phyloP scores from a whole-genome alignment of 768 basidiomycete genomes.

The Boletus insuetus region DNA sequence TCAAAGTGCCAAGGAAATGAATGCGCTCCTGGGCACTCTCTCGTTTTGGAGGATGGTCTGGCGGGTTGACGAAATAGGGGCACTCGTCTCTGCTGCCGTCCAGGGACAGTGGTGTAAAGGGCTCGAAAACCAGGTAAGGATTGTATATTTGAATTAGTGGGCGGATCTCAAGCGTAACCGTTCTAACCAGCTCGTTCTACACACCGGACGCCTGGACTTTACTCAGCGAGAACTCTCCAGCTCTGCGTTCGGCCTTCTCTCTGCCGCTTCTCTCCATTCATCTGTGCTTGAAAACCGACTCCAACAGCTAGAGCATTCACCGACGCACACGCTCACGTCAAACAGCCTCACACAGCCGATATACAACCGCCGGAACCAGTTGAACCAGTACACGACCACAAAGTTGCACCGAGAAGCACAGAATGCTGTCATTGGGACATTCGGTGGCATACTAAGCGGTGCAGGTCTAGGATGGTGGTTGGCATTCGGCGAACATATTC shows the following conservation, averaged over 20 bases:
- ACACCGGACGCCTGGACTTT: conserved; percentile 55
- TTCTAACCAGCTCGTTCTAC: conserved; percentile 52
- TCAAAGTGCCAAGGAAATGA: conserved; percentile 29
- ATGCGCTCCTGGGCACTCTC: conserved; percentile 30
- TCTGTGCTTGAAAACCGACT: conserved; percentile 58
- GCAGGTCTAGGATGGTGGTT: conserved; percentile 56
- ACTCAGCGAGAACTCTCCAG: conserved; percentile 44
- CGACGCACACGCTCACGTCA: conserved; percentile 44
- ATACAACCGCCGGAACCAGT: conserved; percentile 47
- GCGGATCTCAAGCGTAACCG: background rate
- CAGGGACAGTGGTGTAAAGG: conserved; percentile 40
- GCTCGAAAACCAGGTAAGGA: conserved; percentile 49
- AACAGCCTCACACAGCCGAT: conserved; percentile 51
- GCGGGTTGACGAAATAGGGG: conserved; percentile 40
- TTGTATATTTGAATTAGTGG: background rate
- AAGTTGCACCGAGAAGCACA: conserved; percentile 67
- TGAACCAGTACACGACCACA: conserved; percentile 53
- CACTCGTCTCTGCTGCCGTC: conserved; percentile 32
- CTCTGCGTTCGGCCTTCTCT: conserved; percentile 40
- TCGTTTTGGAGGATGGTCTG: conserved; percentile 40
- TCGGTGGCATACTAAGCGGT: conserved; percentile 48
- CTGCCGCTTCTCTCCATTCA: conserved; percentile 41
- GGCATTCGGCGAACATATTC: conserved; percentile 40
- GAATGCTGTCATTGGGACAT: conserved; percentile 48
- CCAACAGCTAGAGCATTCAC: conserved; percentile 49